These are phyloP conservation scores for Scheffersomyces titani DNA, from an alignment of 1,139 yeast genomes.

Conservation along the genomic window DNA sequence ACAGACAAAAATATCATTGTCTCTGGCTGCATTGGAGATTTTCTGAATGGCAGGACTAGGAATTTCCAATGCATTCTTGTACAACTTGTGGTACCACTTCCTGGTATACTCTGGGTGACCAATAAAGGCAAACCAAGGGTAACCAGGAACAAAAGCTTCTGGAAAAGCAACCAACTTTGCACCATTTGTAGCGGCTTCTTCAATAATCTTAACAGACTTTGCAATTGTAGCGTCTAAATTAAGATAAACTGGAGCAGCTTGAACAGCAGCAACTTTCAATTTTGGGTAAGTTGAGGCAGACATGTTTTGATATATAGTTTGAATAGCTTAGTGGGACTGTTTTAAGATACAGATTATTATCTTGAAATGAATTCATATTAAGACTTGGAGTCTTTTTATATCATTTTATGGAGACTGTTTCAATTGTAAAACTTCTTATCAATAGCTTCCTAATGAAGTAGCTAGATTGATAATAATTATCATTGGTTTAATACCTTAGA, in stretches of 20 bases:
- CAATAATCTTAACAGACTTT: constrained; percentile 10
- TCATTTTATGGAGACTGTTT: too few species aligned
- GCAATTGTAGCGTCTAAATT: constrained; percentile 13
- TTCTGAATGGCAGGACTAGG: constrained; percentile 6
- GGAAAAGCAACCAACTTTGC: constrained; percentile 17
- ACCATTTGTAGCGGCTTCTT: constrained; percentile 14
- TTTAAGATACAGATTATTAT: neutral
- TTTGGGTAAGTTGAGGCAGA: neutral
- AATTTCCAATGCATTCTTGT: constrained; percentile 8
- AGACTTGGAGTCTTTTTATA: too few species aligned
- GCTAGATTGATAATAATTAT: too few species aligned
- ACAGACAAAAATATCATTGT: constrained; percentile 8
- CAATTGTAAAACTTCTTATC: too few species aligned
- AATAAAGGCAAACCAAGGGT: constrained; percentile 12
- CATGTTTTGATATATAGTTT: neutral
- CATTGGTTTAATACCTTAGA: too few species aligned
- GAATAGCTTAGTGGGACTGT: neutral
- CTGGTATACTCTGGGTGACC: constrained; percentile 4
- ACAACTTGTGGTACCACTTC: constrained; percentile 4
- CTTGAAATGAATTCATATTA: too few species aligned
- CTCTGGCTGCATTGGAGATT: constrained; percentile 10
- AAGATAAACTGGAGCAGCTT: constrained; percentile 15
- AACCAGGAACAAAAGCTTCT: constrained; percentile 16
- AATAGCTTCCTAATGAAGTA: too few species aligned
- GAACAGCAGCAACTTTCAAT: constrained; percentile 19